phyloP scores from a whole-genome alignment of 495 filamentous ascomycete species.

The Pseudomonodictys pantanalensis region DNA sequence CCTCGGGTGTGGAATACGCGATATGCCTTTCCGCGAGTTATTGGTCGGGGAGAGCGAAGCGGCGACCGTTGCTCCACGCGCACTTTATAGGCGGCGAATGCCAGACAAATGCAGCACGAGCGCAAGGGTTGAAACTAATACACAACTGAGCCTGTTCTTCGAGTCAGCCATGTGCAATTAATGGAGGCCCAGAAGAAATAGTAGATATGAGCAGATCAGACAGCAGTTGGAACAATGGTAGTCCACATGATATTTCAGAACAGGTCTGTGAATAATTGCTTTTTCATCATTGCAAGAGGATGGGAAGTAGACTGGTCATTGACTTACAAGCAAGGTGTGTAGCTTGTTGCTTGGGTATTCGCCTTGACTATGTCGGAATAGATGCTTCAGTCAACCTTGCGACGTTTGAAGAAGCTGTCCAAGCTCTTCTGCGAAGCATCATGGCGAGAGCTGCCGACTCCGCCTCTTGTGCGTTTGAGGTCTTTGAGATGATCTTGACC shows the following conservation, averaged over 20 bases:
- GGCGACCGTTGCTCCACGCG: no score
- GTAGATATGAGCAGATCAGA: constrained; percentile 52
- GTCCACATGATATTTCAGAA: constrained; percentile 65
- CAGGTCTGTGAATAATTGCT: constrained; percentile 75
- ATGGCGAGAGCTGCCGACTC: constrained; percentile 70
- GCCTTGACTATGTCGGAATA: constrained; percentile 1
- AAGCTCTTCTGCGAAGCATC: constrained; percentile 70
- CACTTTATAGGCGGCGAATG: no score
- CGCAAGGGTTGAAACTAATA: no score
- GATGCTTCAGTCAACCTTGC: constrained; percentile 34
- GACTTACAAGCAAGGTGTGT: constrained; percentile 7
- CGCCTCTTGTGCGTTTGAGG: constrained; percentile 71
- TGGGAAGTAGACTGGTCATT: constrained; percentile 32
- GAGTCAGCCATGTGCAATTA: no score
- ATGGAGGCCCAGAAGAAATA: not conserved
- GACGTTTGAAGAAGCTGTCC: constrained; percentile 74
- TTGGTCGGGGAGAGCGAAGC: no score
- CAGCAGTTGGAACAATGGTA: constrained; percentile 73
- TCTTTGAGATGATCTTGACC: constrained; percentile 64
- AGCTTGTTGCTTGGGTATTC: not conserved
- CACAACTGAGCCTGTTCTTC: no score
- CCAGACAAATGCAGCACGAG: no score
- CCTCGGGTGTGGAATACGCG: no score
- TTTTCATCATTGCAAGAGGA: constrained; percentile 54
- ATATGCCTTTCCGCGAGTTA: no score